A percentile compares a stretch with the other conserved stretches of the same genome.
phyloP scores from a whole-genome alignment of 768 basidiomycete genomes.

The Pholiota conissans region DNA sequence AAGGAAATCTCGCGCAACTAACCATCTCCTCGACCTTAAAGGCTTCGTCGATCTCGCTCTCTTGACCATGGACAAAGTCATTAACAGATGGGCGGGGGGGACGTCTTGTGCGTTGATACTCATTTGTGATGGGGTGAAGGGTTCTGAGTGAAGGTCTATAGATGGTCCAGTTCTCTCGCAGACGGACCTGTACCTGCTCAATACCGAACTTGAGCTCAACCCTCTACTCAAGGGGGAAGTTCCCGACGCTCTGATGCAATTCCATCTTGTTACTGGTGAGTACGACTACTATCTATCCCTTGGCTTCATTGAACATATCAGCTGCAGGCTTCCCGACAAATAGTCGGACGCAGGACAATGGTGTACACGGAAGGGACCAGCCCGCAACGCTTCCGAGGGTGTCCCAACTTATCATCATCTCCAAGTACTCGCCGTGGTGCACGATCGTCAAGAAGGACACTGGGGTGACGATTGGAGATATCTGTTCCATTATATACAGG shows the following conservation, averaged over 20 bases:
- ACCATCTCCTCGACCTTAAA: background rate
- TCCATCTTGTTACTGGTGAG: slow-evolving; percentile 70
- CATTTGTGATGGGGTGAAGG: background rate
- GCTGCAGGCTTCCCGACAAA: slow-evolving; percentile 1
- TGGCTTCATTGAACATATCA: background rate
- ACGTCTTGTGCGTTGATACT: slow-evolving; percentile 35
- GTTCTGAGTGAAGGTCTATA: slow-evolving; percentile 23
- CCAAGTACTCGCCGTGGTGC: slow-evolving; percentile 72
- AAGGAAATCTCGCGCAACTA: background rate
- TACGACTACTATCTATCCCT: background rate
- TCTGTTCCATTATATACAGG: slow-evolving; percentile 69
- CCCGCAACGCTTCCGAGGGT: slow-evolving; percentile 73
- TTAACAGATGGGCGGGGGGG: slow-evolving; percentile 46
- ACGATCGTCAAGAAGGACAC: slow-evolving; percentile 68
- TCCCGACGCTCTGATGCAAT: slow-evolving; percentile 59
- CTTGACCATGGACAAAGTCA: slow-evolving; percentile 17
- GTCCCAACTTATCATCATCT: slow-evolving; percentile 57
- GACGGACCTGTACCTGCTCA: slow-evolving; percentile 80
- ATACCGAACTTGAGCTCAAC: slow-evolving; percentile 67
- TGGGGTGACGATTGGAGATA: slow-evolving; percentile 76
- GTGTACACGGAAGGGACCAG: slow-evolving; percentile 43
- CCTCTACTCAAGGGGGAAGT: slow-evolving; percentile 63
- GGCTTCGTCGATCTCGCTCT: too few relatives aligned
- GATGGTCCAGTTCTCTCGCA: slow-evolving; percentile 80
- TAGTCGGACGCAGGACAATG: slow-evolving; percentile 7